phyloP scores from a whole-genome alignment of 495 filamentous ascomycete genomes.

The Hypoxylon cercidicola region DNA sequence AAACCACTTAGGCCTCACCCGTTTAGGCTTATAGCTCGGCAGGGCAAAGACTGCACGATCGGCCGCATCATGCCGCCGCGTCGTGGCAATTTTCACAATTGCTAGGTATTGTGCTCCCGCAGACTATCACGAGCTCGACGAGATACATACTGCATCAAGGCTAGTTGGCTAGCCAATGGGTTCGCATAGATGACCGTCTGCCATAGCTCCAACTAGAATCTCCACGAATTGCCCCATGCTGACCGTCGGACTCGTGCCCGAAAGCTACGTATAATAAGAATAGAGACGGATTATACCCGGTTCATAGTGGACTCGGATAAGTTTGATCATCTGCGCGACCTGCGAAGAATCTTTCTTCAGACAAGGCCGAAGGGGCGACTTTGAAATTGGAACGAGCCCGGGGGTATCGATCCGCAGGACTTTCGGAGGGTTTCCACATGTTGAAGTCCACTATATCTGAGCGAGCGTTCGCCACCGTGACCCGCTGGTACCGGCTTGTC shows the following conservation, averaged over 20 bases:
- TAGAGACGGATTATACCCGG: constrained; percentile 1
- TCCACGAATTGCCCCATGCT: constrained; percentile 14
- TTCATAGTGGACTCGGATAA: constrained; percentile 10
- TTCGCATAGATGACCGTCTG: constrained; percentile 8
- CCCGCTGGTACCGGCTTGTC: constrained; percentile 17
- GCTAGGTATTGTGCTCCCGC: too few relatives aligned
- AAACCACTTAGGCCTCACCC: constrained; percentile 6
- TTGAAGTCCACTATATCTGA: background rate
- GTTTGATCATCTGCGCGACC: constrained; percentile 8
- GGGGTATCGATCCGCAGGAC: constrained; percentile 16
- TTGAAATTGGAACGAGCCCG: background rate
- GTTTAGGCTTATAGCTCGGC: constrained; percentile 9
- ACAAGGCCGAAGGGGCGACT: constrained; percentile 29
- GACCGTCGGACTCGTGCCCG: background rate
- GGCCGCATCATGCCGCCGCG: constrained; percentile 21
- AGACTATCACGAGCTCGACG: background rate
- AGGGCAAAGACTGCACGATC: constrained; percentile 22
- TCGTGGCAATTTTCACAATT: constrained; percentile 28
- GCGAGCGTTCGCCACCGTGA: constrained; percentile 12
- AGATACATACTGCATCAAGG: constrained; percentile 25
- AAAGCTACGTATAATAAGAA: constrained; percentile 5
- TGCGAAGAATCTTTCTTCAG: constrained; percentile 12
- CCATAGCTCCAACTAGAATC: constrained; percentile 10
- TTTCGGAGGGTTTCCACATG: constrained; percentile 13
- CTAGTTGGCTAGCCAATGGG: constrained; percentile 23